Base-by-base conservation (phyloP, 495 filamentous ascomycete species). In the Hyaloscypha hepaticicola region DNA sequence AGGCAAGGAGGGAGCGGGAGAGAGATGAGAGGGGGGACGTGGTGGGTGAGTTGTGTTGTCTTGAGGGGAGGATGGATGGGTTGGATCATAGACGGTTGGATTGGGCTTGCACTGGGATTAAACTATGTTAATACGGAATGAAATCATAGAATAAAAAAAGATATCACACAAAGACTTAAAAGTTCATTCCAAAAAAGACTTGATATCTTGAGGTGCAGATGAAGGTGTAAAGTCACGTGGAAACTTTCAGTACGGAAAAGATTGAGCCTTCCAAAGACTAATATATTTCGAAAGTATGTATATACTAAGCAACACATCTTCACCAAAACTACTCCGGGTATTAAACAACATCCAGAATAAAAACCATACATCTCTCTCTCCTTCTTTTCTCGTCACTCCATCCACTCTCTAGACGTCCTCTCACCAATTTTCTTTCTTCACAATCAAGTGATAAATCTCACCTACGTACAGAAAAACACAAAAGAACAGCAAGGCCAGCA, bases 51-150 rank as follows among this genome's bases (percentile, higher is more conserved):
- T 29, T 62, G 38, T 67, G 60, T 58, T 27, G 9, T 19, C 41
- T 67, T n/a, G 65, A 67, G 29, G 65, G 65, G 3, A 38, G 58
- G 29, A 67, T 67, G 65, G 55, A 63, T 19, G 26, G 49, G 25
- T 58, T 59, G 34, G 65, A 67, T 41, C 51, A 57, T 21, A 34
- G 52, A 34, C 51, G 48, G 26, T 45, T 14, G 38, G 65, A 63
- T 29, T 67, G 65, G 65, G 55, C 41, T 11, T 58, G 59, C 31
- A 50, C 51, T 38, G 65, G 59, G 7, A 61, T 66, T 22, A 66
- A 61, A 31, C 51, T 61, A 16, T 66, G 58, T 51, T 65, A 51
- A 65, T 14, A 34, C 16, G 0, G 38, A 45, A 45, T 8, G 38
- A 45, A 45, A 16, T 45, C 16, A 45, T 45, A 16, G 19, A 45